These are phyloP conservation scores for Colletotrichum graminicola DNA, from an alignment of 2,329 filamentous ascomycete species.

Conservation along the genomic window DNA sequence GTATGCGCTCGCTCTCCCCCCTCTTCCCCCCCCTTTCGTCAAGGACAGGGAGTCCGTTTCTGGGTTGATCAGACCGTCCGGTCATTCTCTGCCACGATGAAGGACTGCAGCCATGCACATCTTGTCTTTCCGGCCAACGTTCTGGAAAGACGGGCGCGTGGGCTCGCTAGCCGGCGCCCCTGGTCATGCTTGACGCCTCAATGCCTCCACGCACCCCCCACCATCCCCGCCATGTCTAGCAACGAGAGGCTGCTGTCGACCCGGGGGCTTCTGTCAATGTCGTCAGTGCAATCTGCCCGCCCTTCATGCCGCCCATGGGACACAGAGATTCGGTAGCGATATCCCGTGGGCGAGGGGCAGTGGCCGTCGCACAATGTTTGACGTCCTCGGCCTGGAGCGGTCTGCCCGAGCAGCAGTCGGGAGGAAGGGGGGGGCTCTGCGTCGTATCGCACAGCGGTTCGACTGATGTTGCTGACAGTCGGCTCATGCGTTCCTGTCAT, in stretches of 20 bases:
- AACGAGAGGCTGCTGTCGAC: neutral
- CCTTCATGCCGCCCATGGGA: neutral
- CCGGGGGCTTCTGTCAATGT: slow-evolving; percentile 19
- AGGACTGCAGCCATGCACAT: neutral
- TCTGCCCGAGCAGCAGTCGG: neutral
- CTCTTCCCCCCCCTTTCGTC: too few relatives aligned
- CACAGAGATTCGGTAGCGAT: slow-evolving; percentile 23
- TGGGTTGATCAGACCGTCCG: neutral
- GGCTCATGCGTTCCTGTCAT: neutral
- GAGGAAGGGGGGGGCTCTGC: too few relatives aligned
- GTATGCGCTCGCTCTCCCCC: slow-evolving; percentile 1
- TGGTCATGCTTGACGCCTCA: neutral
- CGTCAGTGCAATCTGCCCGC: slow-evolving; percentile 11
- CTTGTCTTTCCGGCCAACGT: neutral
- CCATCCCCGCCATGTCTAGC: neutral
- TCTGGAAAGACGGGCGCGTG: slow-evolving; percentile 13
- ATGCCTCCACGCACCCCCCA: too few relatives aligned
- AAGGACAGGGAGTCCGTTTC: slow-evolving; percentile 5
- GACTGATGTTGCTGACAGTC: slow-evolving; percentile 1
- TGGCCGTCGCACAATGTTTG: slow-evolving; percentile 13
- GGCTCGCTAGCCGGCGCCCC: neutral
- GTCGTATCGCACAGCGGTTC: neutral
- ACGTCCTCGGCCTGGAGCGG: neutral
- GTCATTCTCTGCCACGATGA: slow-evolving; percentile 1
- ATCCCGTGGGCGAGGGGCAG: neutral